Evolutionary conservation across 257 asterid genomes (phyloP).

Genomic region (Handroanthus guayacan): DNA sequence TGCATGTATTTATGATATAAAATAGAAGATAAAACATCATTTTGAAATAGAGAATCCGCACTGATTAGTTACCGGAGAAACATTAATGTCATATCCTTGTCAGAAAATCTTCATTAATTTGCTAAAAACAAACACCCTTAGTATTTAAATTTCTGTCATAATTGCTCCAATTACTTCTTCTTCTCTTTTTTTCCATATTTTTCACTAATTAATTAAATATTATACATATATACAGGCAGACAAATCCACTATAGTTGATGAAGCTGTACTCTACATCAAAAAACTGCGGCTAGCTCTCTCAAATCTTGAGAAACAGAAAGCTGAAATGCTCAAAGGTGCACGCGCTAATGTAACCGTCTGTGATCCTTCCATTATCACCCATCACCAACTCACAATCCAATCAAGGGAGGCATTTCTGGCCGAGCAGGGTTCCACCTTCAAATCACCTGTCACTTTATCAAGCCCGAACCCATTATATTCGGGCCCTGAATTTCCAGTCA

Average conservation of each 20-base stretch:
- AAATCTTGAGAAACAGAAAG: conserved; percentile 58
- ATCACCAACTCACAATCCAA: conserved; percentile 30
- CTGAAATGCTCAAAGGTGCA: conserved; percentile 39
- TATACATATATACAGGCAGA: conserved; percentile 63
- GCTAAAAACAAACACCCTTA: too few species aligned
- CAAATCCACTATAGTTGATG: conserved; percentile 73
- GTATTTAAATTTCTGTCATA: too few species aligned
- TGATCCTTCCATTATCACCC: not conserved
- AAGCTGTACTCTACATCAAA: conserved; percentile 56
- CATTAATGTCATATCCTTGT: too few species aligned
- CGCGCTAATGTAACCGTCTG: conserved; percentile 18
- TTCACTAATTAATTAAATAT: not conserved
- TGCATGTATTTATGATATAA: too few species aligned
- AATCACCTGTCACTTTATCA: conserved; percentile 11
- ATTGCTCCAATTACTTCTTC: too few species aligned
- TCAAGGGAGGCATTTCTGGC: conserved; percentile 56
- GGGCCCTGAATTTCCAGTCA: conserved; percentile 36
- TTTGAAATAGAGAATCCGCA: too few species aligned
- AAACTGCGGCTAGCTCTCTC: conserved; percentile 44
- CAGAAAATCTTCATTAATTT: too few species aligned
- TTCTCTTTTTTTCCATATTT: not conserved
- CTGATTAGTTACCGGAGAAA: too few species aligned
- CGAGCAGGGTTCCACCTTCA: conserved; percentile 52
- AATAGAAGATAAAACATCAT: too few species aligned
- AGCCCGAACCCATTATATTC: conserved; percentile 31